Evolutionary conservation across 2,329 filamentous ascomycete genomes (phyloP).

Genomic region (Penicillium oxalicum): DNA sequence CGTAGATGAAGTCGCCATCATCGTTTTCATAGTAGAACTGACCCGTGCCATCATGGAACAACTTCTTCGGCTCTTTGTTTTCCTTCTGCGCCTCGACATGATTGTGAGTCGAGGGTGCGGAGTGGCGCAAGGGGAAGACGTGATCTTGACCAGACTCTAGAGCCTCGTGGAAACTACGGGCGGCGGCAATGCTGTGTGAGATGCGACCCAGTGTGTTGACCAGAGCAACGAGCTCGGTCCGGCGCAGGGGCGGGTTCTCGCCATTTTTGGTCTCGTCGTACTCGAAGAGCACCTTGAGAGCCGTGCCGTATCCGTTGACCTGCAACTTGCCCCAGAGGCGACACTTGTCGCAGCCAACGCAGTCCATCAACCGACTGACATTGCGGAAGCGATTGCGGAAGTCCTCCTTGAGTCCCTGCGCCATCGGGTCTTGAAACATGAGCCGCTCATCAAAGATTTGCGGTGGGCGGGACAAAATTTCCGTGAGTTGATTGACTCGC

Average conservation of each 20-base stretch:
- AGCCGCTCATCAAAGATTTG: conserved; percentile 89
- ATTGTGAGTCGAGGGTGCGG: conserved; percentile 22
- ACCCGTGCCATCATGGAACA: conserved; percentile 30
- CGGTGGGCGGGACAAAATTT: conserved; percentile 58
- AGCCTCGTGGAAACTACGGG: conserved; percentile 62
- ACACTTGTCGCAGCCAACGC: conserved; percentile 97
- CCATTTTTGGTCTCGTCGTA: conserved; percentile 64
- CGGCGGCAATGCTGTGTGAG: conserved; percentile 69
- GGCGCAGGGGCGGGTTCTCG: conserved; percentile 65
- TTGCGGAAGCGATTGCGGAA: conserved; percentile 97
- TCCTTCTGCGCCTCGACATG: conserved; percentile 11
- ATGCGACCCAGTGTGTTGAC: conserved; percentile 91
- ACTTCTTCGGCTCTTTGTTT: conserved; percentile 7
- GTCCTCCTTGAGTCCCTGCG: conserved; percentile 81
- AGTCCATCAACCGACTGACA: conserved; percentile 95
- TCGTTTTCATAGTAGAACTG: conserved; percentile 38
- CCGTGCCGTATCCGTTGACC: conserved; percentile 88
- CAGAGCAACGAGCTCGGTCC: conserved; percentile 88
- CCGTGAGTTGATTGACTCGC: conserved; percentile 72
- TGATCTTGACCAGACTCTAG: conserved; percentile 34
- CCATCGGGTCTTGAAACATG: conserved; percentile 72
- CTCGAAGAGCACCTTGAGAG: conserved; percentile 92
- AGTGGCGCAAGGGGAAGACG: conserved; percentile 24
- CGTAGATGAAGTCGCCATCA: conserved; percentile 40
- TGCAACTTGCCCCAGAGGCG: conserved; percentile 96